Percentiles rank a stretch among this genome's conserved stretches.
phyloP scores from a whole-genome alignment of 768 basidiomycete genomes.

The Suillus lakei region DNA sequence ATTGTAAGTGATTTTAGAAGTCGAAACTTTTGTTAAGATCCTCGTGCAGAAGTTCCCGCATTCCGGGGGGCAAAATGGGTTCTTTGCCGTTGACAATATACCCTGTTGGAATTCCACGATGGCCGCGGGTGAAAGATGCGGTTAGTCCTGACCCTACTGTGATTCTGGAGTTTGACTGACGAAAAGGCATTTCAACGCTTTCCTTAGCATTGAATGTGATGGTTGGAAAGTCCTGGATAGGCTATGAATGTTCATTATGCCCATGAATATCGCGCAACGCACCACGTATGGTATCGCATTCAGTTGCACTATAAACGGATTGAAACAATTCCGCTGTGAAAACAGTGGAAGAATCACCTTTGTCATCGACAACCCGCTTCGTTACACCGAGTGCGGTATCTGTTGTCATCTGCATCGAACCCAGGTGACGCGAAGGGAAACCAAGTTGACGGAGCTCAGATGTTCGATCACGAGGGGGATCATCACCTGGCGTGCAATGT shows the following conservation, averaged over 20 bases:
- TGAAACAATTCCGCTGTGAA: not conserved
- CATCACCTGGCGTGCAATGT: constrained; percentile 68
- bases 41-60: constrained; percentile 83
- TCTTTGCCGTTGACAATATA: constrained; percentile 55
- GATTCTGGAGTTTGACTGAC: constrained; percentile 48
- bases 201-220: constrained; percentile 87
- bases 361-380: constrained; percentile 78
- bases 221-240: constrained; percentile 81
- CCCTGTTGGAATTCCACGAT: constrained; percentile 34
- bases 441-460: constrained; percentile 84
- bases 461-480: constrained; percentile 94
- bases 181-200: constrained; percentile 98
- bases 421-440: constrained; percentile 86
- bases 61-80: constrained; percentile 86
- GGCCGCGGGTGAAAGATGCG: not conserved
- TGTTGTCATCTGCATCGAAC: constrained; percentile 95
- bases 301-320: constrained; percentile 51
- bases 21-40: constrained; percentile 90
- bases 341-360: constrained; percentile 36
- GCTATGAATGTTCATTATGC: not conserved
- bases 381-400: constrained; percentile 96
- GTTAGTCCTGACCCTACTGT: constrained; percentile 1
- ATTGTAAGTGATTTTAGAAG: constrained; percentile 47
- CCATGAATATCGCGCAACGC: constrained; percentile 25
- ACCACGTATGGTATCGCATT: constrained; percentile 77